A percentile compares a stretch with the other conserved stretches of the same genome.
These are phyloP conservation scores for Scorias spongiosa DNA, from an alignment of 2,329 filamentous ascomycete genomes.

Conservation along the genomic window DNA sequence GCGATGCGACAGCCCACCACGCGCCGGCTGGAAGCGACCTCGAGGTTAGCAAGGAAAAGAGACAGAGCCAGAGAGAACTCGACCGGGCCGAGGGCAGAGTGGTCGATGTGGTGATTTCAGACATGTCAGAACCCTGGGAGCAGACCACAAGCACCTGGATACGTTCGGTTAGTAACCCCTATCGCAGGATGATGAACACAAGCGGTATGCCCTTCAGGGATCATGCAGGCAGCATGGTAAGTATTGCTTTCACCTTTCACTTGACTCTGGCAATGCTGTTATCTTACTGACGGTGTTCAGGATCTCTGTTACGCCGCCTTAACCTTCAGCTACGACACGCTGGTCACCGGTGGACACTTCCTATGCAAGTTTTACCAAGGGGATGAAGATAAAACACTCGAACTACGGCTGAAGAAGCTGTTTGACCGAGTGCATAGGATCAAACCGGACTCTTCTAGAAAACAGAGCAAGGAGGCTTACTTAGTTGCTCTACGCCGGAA, in stretches of 20 bases:
- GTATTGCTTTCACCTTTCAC: slow-evolving; percentile 15
- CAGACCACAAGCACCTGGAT: slow-evolving; percentile 64
- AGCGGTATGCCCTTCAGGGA: slow-evolving; percentile 76
- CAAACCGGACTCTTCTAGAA: slow-evolving; percentile 83
- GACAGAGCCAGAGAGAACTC: slow-evolving; percentile 11
- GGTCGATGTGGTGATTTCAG: slow-evolving; percentile 89
- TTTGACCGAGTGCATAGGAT: slow-evolving; percentile 71
- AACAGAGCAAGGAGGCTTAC: slow-evolving; percentile 58
- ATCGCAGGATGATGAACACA: slow-evolving; percentile 98
- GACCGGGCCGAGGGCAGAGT: slow-evolving; percentile 32
- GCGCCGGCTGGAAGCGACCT: slow-evolving; percentile 4
- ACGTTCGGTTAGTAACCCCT: slow-evolving; percentile 87
- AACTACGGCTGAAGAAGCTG: slow-evolving; percentile 56
- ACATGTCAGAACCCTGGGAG: slow-evolving; percentile 97
- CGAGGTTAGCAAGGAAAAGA: slow-evolving; percentile 4
- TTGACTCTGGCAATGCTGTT: neutral
- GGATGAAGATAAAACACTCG: slow-evolving; percentile 64
- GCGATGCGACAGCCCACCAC: slow-evolving; percentile 13
- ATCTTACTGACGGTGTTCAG: slow-evolving; percentile 30
- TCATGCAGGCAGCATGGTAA: slow-evolving; percentile 87
- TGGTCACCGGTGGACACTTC: slow-evolving; percentile 73
- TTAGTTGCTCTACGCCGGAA: slow-evolving; percentile 69
- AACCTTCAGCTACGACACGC: slow-evolving; percentile 68
- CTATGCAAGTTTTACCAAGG: slow-evolving; percentile 98
- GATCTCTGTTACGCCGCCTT: slow-evolving; percentile 81